A percentile compares a stretch with the other conserved stretches of the same genome.
These are phyloP conservation scores for Pseudonitzschia pungens DNA, from an alignment of 108 stramenopile species.

Conservation along the genomic window DNA sequence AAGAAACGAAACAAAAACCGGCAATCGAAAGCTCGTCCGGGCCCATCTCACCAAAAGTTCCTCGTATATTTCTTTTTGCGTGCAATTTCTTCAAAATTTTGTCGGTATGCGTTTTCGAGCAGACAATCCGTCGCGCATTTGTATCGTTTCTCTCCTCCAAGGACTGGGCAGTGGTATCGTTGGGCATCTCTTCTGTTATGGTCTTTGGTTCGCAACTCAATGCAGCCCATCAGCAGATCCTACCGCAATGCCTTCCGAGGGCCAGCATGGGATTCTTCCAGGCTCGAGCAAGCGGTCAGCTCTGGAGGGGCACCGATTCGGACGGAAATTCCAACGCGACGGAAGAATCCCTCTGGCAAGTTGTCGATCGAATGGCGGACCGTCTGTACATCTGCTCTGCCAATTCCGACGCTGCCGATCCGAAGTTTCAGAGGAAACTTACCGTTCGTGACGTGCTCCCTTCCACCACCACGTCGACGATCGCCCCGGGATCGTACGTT, in stretches of 20 bases:
- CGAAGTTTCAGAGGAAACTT: too few species aligned
- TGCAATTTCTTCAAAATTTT: too few species aligned
- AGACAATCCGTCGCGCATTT: conserved; percentile 7
- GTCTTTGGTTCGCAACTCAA: conserved; percentile 6
- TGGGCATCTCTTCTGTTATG: conserved; percentile 13
- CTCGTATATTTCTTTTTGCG: too few species aligned
- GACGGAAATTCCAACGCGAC: neutral
- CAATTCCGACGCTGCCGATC: too few species aligned
- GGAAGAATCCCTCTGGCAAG: neutral
- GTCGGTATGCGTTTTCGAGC: neutral
- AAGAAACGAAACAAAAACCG: too few species aligned
- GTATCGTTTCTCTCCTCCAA: neutral
- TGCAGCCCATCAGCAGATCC: conserved; percentile 12
- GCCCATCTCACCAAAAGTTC: neutral
- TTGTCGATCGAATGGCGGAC: neutral
- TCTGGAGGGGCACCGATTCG: conserved; percentile 1
- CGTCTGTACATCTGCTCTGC: neutral
- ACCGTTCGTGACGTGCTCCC: neutral
- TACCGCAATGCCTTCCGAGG: conserved; percentile 2
- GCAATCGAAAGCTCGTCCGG: too few species aligned
- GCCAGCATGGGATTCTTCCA: conserved; percentile 7
- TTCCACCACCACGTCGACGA: conserved; percentile 2
- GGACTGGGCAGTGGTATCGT: conserved; percentile 1
- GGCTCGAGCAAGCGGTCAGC: neutral
- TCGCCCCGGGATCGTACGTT: conserved; percentile 11